Evolutionary conservation across 2,329 filamentous ascomycete genomes (phyloP).

Genomic region (Cladosporium colombiae): DNA sequence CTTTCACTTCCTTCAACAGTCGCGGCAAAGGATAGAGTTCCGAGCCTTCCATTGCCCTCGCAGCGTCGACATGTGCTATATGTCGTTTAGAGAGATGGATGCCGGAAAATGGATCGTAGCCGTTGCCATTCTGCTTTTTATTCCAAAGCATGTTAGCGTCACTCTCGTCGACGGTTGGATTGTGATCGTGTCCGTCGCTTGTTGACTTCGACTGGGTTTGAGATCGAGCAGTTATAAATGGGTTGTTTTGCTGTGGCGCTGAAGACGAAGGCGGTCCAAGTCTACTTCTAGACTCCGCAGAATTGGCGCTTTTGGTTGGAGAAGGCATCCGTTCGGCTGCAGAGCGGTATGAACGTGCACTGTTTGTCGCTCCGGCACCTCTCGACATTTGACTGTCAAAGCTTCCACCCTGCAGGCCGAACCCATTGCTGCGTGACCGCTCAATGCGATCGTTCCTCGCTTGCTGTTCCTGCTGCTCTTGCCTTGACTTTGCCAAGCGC

Average conservation of each 20-base stretch:
- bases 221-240: background rate
- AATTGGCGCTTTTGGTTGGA: background rate
- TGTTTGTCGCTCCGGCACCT: background rate
- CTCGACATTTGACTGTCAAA: background rate
- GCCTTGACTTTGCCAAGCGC: conserved; percentile 69
- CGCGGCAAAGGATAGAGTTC: conserved; percentile 77
- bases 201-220: background rate
- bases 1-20: conserved; percentile 76
- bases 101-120: conserved; percentile 84
- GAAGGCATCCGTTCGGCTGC: conserved; percentile 12
- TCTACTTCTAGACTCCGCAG: conserved; percentile 1
- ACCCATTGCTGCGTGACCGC: conserved; percentile 42
- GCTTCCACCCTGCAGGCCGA: conserved; percentile 23
- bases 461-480: conserved; percentile 44
- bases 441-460: conserved; percentile 48
- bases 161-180: conserved; percentile 5
- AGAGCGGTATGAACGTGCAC: background rate
- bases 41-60: conserved; percentile 75
- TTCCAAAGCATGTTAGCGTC: conserved; percentile 14
- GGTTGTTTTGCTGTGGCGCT: conserved; percentile 2
- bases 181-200: conserved; percentile 5
- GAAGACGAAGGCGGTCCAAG: background rate
- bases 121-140: conserved; percentile 39
- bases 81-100: conserved; percentile 81
- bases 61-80: conserved; percentile 77